phyloP scores from a whole-genome alignment of 345 rosid species.

The Triadica sebifera region DNA sequence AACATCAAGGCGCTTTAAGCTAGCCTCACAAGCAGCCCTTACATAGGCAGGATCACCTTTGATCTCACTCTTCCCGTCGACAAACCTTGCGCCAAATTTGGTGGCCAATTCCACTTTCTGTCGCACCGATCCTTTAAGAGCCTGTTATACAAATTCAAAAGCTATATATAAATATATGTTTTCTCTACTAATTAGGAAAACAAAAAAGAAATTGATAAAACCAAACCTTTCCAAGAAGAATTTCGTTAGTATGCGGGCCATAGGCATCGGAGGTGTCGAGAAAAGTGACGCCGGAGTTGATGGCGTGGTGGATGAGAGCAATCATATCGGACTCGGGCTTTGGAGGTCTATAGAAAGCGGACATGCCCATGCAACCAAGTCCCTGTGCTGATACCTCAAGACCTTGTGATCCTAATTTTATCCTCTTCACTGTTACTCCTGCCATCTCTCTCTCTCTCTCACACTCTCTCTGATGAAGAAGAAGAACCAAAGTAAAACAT shows the following conservation, averaged over 20 bases:
- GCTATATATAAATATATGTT: not conserved
- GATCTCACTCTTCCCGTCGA: slow-evolving; percentile 27
- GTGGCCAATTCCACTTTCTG: slow-evolving; percentile 56
- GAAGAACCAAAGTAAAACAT: too few relatives aligned
- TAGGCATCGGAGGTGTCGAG: slow-evolving; percentile 51
- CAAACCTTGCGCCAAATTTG: slow-evolving; percentile 40
- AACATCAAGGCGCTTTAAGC: slow-evolving; percentile 55
- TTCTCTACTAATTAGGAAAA: too few relatives aligned
- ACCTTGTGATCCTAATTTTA: slow-evolving; percentile 50
- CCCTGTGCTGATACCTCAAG: slow-evolving; percentile 56
- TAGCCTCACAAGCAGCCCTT: slow-evolving; percentile 54
- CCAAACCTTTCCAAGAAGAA: slow-evolving; percentile 44
- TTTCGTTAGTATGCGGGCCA: slow-evolving; percentile 50
- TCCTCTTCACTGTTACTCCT: slow-evolving; percentile 29
- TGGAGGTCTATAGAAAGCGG: slow-evolving; percentile 44
- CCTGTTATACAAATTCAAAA: slow-evolving; percentile 22
- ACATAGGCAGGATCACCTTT: slow-evolving; percentile 58
- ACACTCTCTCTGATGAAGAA: too few relatives aligned
- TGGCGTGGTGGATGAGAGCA: slow-evolving; percentile 46
- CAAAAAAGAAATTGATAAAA: too few relatives aligned
- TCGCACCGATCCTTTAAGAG: slow-evolving; percentile 57
- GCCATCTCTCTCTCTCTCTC: not conserved
- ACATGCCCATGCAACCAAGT: slow-evolving; percentile 60
- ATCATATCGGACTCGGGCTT: slow-evolving; percentile 52
- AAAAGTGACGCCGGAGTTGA: slow-evolving; percentile 47